These are phyloP conservation scores for Hypoxylon sp. DNA, from an alignment of 2,329 filamentous ascomycete genomes.

Conservation along the genomic window DNA sequence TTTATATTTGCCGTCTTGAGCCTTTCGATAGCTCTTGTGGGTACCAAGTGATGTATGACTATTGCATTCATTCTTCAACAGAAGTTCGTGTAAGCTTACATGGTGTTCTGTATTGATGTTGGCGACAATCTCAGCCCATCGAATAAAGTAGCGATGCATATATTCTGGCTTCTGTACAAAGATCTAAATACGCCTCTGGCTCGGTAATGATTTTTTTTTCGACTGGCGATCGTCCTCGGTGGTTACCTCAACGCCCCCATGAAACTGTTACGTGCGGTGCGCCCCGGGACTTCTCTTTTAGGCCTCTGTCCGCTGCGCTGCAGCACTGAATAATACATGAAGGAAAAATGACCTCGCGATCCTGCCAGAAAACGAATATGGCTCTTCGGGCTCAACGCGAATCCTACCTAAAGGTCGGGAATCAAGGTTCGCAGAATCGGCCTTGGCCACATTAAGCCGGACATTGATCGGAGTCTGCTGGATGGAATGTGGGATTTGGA, in stretches of 20 bases:
- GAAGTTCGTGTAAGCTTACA: neutral
- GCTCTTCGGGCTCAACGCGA: neutral
- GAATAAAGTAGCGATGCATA: neutral
- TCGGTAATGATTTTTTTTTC: too few relatives aligned
- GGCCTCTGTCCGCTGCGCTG: too few relatives aligned
- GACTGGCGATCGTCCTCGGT: too few relatives aligned
- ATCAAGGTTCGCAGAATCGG: neutral
- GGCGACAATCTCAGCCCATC: neutral
- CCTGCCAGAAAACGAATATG: neutral
- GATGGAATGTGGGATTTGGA: neutral
- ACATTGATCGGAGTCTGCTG: neutral
- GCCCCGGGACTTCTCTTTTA: too few relatives aligned
- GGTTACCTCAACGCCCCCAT: too few relatives aligned
- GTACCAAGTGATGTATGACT: neutral
- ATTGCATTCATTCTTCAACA: neutral
- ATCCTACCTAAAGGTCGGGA: neutral
- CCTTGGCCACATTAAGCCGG: neutral
- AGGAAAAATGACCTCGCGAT: too few relatives aligned
- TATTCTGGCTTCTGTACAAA: neutral
- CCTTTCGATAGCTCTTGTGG: neutral
- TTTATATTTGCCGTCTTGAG: too few relatives aligned
- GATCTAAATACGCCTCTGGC: too few relatives aligned
- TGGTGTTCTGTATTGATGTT: neutral
- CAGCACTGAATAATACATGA: too few relatives aligned
- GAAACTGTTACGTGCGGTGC: too few relatives aligned